A percentile compares a stretch with the other conserved stretches of the same genome.
Conservation (phyloP, 2,329 filamentous ascomycete species). For the Diplodia corticola region DNA sequence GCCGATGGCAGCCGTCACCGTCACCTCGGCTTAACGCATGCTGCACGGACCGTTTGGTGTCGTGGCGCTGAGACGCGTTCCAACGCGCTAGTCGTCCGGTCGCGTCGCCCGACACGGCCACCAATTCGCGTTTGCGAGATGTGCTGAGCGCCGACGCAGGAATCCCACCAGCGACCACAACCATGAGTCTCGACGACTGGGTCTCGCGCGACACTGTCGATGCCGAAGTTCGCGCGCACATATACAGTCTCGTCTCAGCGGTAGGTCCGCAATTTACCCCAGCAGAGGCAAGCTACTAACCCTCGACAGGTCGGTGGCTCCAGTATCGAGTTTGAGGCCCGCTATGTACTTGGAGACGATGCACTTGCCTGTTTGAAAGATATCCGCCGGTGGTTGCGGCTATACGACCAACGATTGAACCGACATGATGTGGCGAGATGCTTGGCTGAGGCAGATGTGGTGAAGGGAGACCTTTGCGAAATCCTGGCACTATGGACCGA, state of each 20-base stretch:
- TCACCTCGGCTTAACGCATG: constrained; percentile 14
- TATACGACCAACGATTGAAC: constrained; percentile 91
- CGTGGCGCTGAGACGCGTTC: constrained; percentile 6
- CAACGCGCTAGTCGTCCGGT: constrained; percentile 1
- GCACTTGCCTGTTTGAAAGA: constrained; percentile 89
- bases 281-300: constrained; percentile 24
- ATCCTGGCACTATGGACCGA: constrained; percentile 85
- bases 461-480: constrained; percentile 84
- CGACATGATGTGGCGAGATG: constrained; percentile 94
- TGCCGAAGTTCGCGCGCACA: constrained; percentile 87
- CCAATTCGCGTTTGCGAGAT: not conserved
- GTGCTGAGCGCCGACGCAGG: constrained; percentile 1
- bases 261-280: constrained; percentile 53
- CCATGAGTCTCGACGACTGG: constrained; percentile 44
- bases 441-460: constrained; percentile 86
- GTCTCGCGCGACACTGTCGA: constrained; percentile 61
- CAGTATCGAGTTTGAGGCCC: constrained; percentile 74
- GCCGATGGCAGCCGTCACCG: constrained; percentile 18
- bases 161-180: constrained; percentile 1
- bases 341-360: constrained; percentile 89
- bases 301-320: constrained; percentile 75
- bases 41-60: not conserved
- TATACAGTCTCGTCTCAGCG: constrained; percentile 90
- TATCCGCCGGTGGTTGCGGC: constrained; percentile 90
- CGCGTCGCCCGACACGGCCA: constrained; percentile 18